Base-by-base conservation (phyloP, 441 rosid genomes). In the Populus hybrid region DNA sequence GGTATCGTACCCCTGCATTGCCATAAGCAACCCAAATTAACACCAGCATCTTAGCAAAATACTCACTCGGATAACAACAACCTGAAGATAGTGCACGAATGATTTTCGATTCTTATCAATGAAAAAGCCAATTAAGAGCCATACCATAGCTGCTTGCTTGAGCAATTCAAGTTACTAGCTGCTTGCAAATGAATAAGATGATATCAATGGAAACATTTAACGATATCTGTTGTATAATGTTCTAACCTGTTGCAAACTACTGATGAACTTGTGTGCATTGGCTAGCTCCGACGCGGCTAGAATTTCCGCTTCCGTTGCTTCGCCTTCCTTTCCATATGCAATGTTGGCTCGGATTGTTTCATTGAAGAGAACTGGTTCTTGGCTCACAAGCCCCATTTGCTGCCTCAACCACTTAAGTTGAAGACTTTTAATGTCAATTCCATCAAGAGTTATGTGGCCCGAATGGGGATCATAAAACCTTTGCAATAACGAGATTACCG, bases 391-490 rank as follows among this genome's bases (percentile, higher is more conserved):
- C 30, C 30, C 30, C 30, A 28, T 28, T 28, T 28, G 30, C 30
- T 28, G 30, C 30, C 30, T 28, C 30, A 28, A 28, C 30, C 30
- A 28, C 30, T 28, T 28, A 28, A 28, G 30, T 28, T 28, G 30
- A 28, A 28, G 30, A 28, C 30, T 28, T 28, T 28, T 28, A 28
- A 28, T 28, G 30, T 28, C 30, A 2, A 28, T 28, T 28, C 30
- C 30, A 28, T 28, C 30, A 28, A 28, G 30, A 28, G 30, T 28
- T 28, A 28, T 28, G 0, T 28, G 30, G 30, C 98, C 98, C 0
- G 94, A 87, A 72, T 91, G 89, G 28, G 92, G 90, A 74, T 91
- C 90, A 64, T 91, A 90, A 79, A 91, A 94, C 75, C 98, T 88
- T 78, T 94, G 95, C 78, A 93, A 38, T 80, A 89, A 77, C 0